A percentile compares a stretch with the other conserved stretches of the same genome.
Conservation (phyloP, 2,329 filamentous ascomycete species). For the Scedosporium minutisporum region DNA sequence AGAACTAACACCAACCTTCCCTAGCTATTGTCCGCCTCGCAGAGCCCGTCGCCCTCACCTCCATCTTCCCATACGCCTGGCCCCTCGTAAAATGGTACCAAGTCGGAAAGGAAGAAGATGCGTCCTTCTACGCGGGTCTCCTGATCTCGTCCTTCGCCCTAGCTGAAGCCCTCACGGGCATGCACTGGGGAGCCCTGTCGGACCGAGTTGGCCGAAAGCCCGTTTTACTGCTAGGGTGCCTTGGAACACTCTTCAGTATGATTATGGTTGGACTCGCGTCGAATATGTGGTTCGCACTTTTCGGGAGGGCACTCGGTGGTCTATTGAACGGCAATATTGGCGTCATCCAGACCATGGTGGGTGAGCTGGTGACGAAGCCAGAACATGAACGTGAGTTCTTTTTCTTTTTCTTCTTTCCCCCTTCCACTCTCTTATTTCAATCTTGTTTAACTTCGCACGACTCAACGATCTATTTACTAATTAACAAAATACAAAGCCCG, state of each 20-base stretch:
- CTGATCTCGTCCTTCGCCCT: conserved; percentile 81
- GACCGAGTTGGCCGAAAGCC: conserved; percentile 80
- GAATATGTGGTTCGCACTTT: conserved; percentile 75
- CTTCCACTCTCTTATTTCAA: conserved; percentile 12
- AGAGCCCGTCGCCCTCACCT: conserved; percentile 86
- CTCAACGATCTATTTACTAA: neutral
- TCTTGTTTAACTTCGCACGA: neutral
- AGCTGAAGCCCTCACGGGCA: conserved; percentile 72
- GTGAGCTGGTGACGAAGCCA: conserved; percentile 71
- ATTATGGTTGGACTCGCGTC: conserved; percentile 72
- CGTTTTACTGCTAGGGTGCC: conserved; percentile 69
- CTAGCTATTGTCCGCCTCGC: conserved; percentile 84
- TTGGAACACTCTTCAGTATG: conserved; percentile 75
- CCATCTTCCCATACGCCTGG: conserved; percentile 89
- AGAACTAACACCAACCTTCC: conserved; percentile 10
- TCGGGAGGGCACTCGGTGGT: conserved; percentile 68
- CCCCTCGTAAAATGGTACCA: conserved; percentile 68
- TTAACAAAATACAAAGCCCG: conserved; percentile 44
- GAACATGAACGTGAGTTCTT: conserved; percentile 69
- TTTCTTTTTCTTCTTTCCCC: neutral
- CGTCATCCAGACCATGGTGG: conserved; percentile 89
- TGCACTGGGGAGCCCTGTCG: conserved; percentile 80
- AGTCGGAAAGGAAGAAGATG: conserved; percentile 62
- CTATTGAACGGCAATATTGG: conserved; percentile 86
- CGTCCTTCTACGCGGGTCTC: conserved; percentile 79